Percentiles rank a stretch among this genome's conserved stretches.
Conservation (phyloP, 306 rosid species). For the Inga oerstediana region DNA sequence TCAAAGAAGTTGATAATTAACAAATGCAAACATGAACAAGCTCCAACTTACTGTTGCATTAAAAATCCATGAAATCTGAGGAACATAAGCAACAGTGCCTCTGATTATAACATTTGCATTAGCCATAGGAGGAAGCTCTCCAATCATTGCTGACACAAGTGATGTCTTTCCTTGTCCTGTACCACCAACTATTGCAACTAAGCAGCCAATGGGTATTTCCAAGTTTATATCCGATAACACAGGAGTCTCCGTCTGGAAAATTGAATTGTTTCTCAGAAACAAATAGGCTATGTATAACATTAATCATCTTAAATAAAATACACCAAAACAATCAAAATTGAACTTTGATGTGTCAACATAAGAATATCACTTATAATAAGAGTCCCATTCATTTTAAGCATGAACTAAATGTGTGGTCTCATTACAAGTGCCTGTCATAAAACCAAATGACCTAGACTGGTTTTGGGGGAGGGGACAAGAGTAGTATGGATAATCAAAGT, state of each 20-base stretch:
- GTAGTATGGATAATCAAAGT: neutral
- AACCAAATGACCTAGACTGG: neutral
- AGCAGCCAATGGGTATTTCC: constrained; percentile 73
- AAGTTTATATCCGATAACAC: constrained; percentile 73
- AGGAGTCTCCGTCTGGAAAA: constrained; percentile 61
- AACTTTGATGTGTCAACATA: neutral
- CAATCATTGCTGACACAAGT: constrained; percentile 82
- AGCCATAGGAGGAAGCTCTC: constrained; percentile 67
- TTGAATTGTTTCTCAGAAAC: neutral
- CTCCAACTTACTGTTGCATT: constrained; percentile 84
- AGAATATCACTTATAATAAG: neutral
- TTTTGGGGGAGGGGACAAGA: neutral
- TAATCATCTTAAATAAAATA: constrained; percentile 11
- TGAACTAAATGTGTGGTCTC: neutral
- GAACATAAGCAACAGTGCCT: constrained; percentile 93
- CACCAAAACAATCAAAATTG: neutral
- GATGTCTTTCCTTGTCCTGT: constrained; percentile 97
- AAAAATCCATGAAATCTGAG: constrained; percentile 96
- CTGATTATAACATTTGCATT: constrained; percentile 57
- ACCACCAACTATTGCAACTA: constrained; percentile 90
- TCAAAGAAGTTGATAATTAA: neutral
- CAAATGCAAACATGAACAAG: constrained; percentile 18
- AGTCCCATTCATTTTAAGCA: constrained; percentile 12
- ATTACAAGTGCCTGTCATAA: neutral
- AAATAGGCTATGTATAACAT: constrained; percentile 5